Conservation (phyloP, 495 filamentous ascomycete species). For the Penicillium daleae region DNA sequence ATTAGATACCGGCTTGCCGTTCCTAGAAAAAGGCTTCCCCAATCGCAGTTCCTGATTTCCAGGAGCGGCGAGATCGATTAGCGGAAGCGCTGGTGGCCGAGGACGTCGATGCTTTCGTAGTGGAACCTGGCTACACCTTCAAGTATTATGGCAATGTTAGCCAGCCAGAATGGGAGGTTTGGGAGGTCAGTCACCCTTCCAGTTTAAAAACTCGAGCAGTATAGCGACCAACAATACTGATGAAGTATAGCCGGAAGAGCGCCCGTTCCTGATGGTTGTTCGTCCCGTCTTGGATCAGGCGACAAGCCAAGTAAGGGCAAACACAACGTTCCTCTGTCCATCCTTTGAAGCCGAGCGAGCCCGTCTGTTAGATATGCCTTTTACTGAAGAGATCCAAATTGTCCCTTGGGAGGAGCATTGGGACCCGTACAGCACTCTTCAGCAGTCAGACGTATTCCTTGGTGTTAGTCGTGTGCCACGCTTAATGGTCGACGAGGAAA, state of each 20-base stretch:
- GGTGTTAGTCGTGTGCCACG: conserved; percentile 29
- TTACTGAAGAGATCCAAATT: conserved; percentile 45
- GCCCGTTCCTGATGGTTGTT: conserved; percentile 59
- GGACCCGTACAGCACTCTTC: conserved; percentile 55
- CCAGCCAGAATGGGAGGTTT: conserved; percentile 60
- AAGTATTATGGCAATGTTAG: conserved; percentile 60
- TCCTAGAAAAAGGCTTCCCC: conserved; percentile 48
- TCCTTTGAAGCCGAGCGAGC: conserved; percentile 58
- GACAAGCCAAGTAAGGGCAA: conserved; percentile 45
- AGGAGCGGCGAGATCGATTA: conserved; percentile 48
- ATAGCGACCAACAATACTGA: neutral
- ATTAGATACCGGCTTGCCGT: conserved; percentile 45
- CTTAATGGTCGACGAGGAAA: conserved; percentile 61
- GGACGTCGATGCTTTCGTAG: conserved; percentile 51
- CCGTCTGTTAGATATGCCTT: conserved; percentile 55
- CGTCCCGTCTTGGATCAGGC: conserved; percentile 35
- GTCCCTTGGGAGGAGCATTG: conserved; percentile 61
- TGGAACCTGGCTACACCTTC: conserved; percentile 62
- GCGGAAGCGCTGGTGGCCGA: conserved; percentile 50
- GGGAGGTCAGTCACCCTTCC: conserved; percentile 40
- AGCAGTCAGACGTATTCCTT: conserved; percentile 34
- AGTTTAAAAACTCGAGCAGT: neutral
- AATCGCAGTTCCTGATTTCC: conserved; percentile 45
- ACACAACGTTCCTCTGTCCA: conserved; percentile 54
- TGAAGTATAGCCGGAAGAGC: conserved; percentile 51